phyloP scores from a whole-genome alignment of 2,329 filamentous ascomycete species.

The Clonostachys sp. region DNA sequence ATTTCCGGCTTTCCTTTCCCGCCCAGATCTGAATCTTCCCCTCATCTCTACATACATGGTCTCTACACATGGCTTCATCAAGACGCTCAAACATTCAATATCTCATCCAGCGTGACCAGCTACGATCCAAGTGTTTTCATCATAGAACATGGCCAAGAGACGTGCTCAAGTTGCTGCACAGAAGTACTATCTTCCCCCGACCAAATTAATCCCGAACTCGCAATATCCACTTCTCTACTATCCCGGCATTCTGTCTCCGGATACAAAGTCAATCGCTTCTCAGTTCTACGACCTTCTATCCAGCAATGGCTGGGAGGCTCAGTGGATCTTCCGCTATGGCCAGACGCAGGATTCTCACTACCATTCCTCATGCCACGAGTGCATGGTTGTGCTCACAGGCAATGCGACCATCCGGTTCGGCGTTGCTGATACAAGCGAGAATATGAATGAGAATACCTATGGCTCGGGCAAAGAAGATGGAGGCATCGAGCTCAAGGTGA shows the following conservation, averaged over 20 bases:
- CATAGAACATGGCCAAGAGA: no score
- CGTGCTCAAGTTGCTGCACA: no score
- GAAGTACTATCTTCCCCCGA: constrained; percentile 32
- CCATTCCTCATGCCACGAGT: constrained; percentile 47
- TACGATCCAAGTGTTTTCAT: no score
- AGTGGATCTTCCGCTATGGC: constrained; percentile 52
- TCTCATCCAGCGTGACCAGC: no score
- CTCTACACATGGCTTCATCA: no score
- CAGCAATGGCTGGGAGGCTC: constrained; percentile 40
- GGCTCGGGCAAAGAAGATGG: constrained; percentile 31
- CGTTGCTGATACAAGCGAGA: constrained; percentile 35
- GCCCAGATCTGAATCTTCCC: no score
- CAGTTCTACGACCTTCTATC: constrained; percentile 35
- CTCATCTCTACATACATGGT: no score
- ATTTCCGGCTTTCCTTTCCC: no score
- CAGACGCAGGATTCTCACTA: constrained; percentile 47
- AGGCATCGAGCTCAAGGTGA: constrained; percentile 37
- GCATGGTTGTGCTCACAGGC: constrained; percentile 46
- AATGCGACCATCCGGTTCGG: constrained; percentile 45
- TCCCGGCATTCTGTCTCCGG: constrained; percentile 27
- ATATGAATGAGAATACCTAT: constrained; percentile 27
- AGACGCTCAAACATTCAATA: no score
- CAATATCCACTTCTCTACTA: constrained; percentile 46
- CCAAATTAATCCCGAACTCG: constrained; percentile 39
- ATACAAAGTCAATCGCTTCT: constrained; percentile 6